phyloP scores from a whole-genome alignment of 1,284 basidiomycete genomes.

The Ceratobasidium theobromae region DNA sequence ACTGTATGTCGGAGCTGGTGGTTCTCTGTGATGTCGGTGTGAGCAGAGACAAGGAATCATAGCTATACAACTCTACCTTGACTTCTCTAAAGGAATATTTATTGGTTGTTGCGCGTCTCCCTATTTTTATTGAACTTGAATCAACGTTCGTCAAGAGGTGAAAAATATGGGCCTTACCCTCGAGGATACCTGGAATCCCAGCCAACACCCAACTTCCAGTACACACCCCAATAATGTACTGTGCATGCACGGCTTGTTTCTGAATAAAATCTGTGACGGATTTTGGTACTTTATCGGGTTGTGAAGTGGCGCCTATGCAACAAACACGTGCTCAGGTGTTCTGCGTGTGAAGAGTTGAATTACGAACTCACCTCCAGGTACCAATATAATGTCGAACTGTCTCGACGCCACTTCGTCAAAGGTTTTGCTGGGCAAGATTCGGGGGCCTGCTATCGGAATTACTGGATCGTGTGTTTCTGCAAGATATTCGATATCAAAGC shows the following conservation, averaged over 20 bases:
- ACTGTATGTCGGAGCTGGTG: conserved; percentile 23
- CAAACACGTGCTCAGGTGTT: background rate
- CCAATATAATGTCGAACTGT: conserved; percentile 32
- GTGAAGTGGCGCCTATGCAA: background rate
- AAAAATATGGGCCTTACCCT: no score
- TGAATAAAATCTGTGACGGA: conserved; percentile 17
- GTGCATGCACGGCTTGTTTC: background rate
- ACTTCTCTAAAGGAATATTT: conserved; percentile 24
- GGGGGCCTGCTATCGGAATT: background rate
- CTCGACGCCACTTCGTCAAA: conserved; percentile 19
- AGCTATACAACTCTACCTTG: background rate
- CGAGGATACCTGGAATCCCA: no score
- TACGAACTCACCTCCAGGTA: conserved; percentile 27
- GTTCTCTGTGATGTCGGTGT: background rate
- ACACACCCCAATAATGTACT: conserved; percentile 33
- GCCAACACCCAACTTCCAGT: conserved; percentile 33
- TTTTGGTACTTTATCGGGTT: background rate
- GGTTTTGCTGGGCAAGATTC: conserved; percentile 12
- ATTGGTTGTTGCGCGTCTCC: conserved; percentile 34
- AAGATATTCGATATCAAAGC: conserved; percentile 37
- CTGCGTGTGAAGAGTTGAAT: background rate
- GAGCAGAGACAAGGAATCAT: background rate
- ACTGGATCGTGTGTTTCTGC: conserved; percentile 31
- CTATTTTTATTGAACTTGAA: no score
- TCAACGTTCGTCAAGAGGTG: no score